Evolutionary conservation across 148 eudicot species (phyloP), one percentile per base, ranked within the genome.

Genomic region (Chenopodium formosanum): DNA sequence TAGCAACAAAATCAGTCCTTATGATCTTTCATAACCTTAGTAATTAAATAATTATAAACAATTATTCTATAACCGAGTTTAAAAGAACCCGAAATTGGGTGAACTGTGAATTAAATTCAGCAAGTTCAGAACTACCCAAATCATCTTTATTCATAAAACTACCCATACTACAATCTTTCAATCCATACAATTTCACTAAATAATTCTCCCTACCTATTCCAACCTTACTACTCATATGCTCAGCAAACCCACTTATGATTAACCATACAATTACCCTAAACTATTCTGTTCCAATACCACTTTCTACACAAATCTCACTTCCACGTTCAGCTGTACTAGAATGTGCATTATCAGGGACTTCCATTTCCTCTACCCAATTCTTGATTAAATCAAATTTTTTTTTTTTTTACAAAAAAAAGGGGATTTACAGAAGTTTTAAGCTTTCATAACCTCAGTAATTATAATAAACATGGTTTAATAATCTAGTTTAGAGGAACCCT

Each of bases 291-390:
- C 16, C 65, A 25, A 75, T 40, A 53, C 62, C 12, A 75, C 34
- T 29, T 37, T 70, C 78, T 70, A 64, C 79, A 31, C 16, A 82
- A n/a, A 65, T 37, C 73, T 74, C 78, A 74, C 74, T 68, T 83
- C 76, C 79, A 56, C 31, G 29, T 20, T 56, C 81, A 58, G 66
- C 80, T 62, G 77, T 81, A 20, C 16, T 70, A 22, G 78, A 73
- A 27, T 44, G 81, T 46, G 34, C 81, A 53, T 48, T 62, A 50
- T 75, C 83, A 40, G 87, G 71, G 56, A 47, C 87, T 27, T 83
- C 84, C 81, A 78, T 82, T 70, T 86, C 92, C 79, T 89, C 87
- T 47, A 86, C 75, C 92, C 92, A 94, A 84, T 83, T 87, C 80
- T 78, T 83, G 11, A 91, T 75, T 48, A 82, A 85, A n/a, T 94